Percentiles rank a stretch among this genome's conserved stretches.
Evolutionary conservation across 2,329 filamentous ascomycete species (phyloP).

Genomic region (Gaeumannomyces tritici): DNA sequence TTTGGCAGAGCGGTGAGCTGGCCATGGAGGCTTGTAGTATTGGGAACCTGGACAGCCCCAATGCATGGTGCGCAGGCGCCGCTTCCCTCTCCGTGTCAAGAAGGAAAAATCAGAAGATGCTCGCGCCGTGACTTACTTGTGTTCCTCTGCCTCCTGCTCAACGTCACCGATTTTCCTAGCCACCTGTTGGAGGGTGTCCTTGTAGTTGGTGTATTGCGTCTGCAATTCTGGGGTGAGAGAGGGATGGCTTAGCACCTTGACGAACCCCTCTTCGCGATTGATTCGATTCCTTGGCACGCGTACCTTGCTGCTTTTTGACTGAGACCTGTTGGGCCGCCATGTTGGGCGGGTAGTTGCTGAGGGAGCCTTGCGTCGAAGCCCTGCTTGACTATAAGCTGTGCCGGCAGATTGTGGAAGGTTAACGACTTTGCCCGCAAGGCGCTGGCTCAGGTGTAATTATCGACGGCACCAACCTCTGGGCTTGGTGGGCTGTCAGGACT

Average conservation of each 20-base stretch:
- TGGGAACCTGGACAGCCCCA: neutral
- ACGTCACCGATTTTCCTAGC: constrained; percentile 96
- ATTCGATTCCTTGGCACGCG: constrained; percentile 7
- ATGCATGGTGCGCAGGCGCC: too few species aligned
- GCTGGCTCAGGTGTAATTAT: neutral
- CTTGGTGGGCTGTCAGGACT: neutral
- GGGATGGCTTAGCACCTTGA: neutral
- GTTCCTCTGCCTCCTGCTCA: constrained; percentile 93
- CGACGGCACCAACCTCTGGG: neutral
- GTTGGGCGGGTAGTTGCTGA: constrained; percentile 2
- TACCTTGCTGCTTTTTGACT: constrained; percentile 68
- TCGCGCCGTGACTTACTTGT: constrained; percentile 61
- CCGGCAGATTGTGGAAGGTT: neutral
- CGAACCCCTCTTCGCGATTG: neutral
- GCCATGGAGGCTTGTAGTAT: neutral
- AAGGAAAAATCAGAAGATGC: constrained; percentile 2
- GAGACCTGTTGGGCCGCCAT: constrained; percentile 32
- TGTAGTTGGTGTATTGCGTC: constrained; percentile 68
- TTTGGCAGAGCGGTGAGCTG: neutral
- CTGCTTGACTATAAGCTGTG: neutral
- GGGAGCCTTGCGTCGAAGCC: neutral
- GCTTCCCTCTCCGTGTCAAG: neutral
- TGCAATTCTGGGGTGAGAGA: constrained; percentile 57
- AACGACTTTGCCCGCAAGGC: too few species aligned
- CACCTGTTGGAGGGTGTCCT: constrained; percentile 75